Conservation (phyloP, 305 asterid species). For the Fraxinus sp. region DNA sequence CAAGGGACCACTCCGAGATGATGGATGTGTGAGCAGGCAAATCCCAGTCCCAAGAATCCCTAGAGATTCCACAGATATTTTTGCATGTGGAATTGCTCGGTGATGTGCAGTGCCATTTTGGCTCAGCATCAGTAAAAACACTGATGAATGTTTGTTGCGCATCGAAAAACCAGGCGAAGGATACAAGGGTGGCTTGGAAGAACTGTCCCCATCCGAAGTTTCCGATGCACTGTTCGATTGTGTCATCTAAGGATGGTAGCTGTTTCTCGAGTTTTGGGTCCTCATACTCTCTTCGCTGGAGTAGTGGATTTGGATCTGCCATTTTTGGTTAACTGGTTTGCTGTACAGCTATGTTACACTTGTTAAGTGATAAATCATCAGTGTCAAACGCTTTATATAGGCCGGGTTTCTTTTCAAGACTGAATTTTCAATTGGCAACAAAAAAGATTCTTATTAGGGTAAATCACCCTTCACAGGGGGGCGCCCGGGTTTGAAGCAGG, state of each 20-base stretch:
- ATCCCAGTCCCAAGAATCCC: slow-evolving; percentile 27
- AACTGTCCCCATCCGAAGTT: slow-evolving; percentile 28
- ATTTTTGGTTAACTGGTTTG: slow-evolving; percentile 4
- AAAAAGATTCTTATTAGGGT: too few relatives aligned
- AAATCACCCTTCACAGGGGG: too few relatives aligned
- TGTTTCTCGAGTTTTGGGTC: background rate
- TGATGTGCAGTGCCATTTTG: slow-evolving; percentile 27
- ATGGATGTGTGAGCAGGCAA: slow-evolving; percentile 26
- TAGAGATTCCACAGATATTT: slow-evolving; percentile 22
- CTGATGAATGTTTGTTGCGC: slow-evolving; percentile 32
- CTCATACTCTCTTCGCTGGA: background rate
- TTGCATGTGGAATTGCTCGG: slow-evolving; percentile 9
- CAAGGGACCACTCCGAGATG: slow-evolving; percentile 34
- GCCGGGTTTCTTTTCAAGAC: background rate
- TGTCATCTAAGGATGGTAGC: slow-evolving; percentile 23
- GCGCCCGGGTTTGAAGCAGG: too few relatives aligned
- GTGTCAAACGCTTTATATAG: background rate
- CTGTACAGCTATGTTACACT: background rate
- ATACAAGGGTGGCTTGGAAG: slow-evolving; percentile 29
- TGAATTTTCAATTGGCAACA: background rate
- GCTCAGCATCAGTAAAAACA: slow-evolving; percentile 27
- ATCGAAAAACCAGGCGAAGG: slow-evolving; percentile 28
- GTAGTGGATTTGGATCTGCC: slow-evolving; percentile 34
- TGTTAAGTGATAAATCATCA: background rate
- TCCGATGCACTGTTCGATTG: slow-evolving; percentile 22